A percentile compares a stretch with the other conserved stretches of the same genome.
These are phyloP conservation scores for Cladosporium halotolerans DNA, from an alignment of 2,329 filamentous ascomycete species.

Conservation along the genomic window DNA sequence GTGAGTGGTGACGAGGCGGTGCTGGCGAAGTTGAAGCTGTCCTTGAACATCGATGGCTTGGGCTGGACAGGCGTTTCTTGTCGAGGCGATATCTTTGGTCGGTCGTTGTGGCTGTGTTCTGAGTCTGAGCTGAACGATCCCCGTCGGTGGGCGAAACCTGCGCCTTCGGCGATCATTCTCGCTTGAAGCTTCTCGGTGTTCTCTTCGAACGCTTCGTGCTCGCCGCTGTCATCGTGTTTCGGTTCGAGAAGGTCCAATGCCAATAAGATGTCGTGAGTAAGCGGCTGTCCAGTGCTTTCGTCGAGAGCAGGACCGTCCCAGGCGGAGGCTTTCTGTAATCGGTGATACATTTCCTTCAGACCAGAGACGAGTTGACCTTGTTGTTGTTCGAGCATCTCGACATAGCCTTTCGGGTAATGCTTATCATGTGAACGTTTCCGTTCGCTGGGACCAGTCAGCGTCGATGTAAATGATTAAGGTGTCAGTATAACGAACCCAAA, in stretches of 20 bases:
- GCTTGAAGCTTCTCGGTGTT: constrained; percentile 51
- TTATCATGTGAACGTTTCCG: constrained; percentile 62
- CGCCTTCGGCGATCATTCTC: constrained; percentile 48
- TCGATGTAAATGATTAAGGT: not conserved
- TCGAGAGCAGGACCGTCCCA: constrained; percentile 52
- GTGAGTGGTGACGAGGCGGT: constrained; percentile 22
- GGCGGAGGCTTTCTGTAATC: constrained; percentile 45
- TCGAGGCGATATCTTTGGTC: constrained; percentile 23
- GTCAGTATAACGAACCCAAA: constrained; percentile 42
- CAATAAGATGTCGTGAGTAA: constrained; percentile 59
- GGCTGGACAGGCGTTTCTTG: constrained; percentile 27
- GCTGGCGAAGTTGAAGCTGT: constrained; percentile 25
- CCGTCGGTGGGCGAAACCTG: constrained; percentile 46
- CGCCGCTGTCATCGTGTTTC: constrained; percentile 38
- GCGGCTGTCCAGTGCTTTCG: constrained; percentile 50
- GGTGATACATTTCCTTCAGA: constrained; percentile 55
- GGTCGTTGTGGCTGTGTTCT: constrained; percentile 43
- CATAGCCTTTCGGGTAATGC: constrained; percentile 62
- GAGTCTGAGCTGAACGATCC: constrained; percentile 54
- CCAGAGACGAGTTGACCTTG: constrained; percentile 56
- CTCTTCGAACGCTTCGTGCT: constrained; percentile 53
- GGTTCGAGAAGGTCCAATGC: constrained; percentile 52
- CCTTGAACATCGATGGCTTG: constrained; percentile 27
- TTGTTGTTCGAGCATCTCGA: constrained; percentile 63
- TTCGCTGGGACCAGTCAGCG: constrained; percentile 32